Evolutionary conservation across 73 alveolate species (phyloP), one percentile per base, ranked within the genome.

Genomic region (Paramecium biaurelia): DNA sequence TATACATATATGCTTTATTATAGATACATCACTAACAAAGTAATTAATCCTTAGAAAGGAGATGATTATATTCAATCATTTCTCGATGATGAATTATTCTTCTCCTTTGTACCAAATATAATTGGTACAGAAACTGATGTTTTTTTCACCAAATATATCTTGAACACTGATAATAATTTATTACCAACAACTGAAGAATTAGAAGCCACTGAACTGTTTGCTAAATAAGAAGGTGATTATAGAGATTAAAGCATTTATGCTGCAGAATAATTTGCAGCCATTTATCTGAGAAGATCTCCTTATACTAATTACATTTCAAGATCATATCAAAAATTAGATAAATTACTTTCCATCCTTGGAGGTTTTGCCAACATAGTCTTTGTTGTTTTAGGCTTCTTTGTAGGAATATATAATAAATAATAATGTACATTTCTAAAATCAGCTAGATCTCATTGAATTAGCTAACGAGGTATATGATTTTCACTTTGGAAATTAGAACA

Each of bases 31-130:
- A 79, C 90, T 1, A 79, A 79, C 23, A 30, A 28, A 24, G 32
- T 43, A 5, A 26, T 79, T 10, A 79, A 79, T 43, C 63, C 90
- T 12, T 7, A 23, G 10, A 20, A 79, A 23, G 74, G 74, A 21
- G 26, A 45, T 23, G 45, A 79, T 20, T 43, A 42, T 42, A 79
- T 45, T n/a, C 23, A 79, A 24, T 21, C 43, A 23, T 79, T 43
- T 79, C 30, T 79, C 1, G 90, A 79, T 79, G 90, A 79, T 43
- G 70, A 38, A 30, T 47, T 79, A 79, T 79, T 79, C 56, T 79
- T 79, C 28, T 23, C 70, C 0, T 79, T 79, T 79, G 76, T 79
- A 42, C 90, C 90, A 15, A 24, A 21, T 9, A 24, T 24, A 8
- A 79, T 18, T 12, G 84, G 84, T 4, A 63, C 10, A 11, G 84